Evolutionary conservation across 1,139 yeast genomes (phyloP), one percentile per base, ranked within the genome.

Genomic region (Suhomyces guaymorum): DNA sequence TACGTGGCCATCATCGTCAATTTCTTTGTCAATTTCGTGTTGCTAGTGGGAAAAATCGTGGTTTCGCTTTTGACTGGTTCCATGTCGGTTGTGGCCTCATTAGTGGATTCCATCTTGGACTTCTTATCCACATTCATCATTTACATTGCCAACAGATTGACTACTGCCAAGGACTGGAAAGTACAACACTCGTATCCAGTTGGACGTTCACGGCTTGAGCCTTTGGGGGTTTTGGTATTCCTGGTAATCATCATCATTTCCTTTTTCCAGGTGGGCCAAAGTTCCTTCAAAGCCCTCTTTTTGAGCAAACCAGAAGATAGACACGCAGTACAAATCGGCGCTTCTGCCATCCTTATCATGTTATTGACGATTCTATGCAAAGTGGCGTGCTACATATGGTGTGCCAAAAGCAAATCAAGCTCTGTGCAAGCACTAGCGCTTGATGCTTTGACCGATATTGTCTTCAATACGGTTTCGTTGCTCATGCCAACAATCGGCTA

Each of bases 371-470:
- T 85, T 9, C 48, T 75, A 6, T 67, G 76, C 30, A 85, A 85
- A 52, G 48, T 80, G 4, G 71, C 66, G 1, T 80, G 88, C 51
- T 85, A 76, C 70, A 24, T 75, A 6, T 78, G 87, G 79, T 84
- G 92, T 54, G 62, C 73, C 19, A 62, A 68, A n/a, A 74, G 83
- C 42, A 64, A 70, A 13, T 80, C 88, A 9, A 76, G 84, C 11
- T 78, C 89, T 0, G 83, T 85, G 2, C 84, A 78, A 53, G 95
- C 95, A 0, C 62, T 85, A 37, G 88, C 92, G 2, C 92, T 83
- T 54, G 95, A 85, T 59, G 94, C 94, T 1, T 66, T 73, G 60
- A 84, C 90, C 1, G 95, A 85, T 57, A 76, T 84, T 28, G 73
- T 83, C 3, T 85, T 85, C 66, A 54, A 54, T 57, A 52, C 73